Conservation (phyloP, 2,329 filamentous ascomycete genomes). For the Aspergillus felis region DNA sequence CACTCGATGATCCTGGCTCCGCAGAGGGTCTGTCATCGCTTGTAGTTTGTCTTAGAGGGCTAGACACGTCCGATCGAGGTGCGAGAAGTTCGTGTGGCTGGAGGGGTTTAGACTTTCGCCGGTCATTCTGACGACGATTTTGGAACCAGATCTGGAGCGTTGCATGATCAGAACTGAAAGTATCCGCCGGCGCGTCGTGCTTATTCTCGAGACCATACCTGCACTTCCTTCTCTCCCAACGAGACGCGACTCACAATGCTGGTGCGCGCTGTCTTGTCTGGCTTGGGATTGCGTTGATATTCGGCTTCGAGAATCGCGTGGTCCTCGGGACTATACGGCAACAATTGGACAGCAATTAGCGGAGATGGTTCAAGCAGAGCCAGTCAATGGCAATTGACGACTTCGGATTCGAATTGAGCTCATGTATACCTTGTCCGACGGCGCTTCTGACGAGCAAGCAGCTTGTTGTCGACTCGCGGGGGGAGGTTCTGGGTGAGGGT, state of each 20-base stretch:
- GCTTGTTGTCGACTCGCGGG: conserved; percentile 57
- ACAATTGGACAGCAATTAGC: conserved; percentile 5
- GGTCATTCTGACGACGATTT: conserved; percentile 87
- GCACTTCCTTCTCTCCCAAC: conserved; percentile 91
- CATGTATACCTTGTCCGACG: conserved; percentile 56
- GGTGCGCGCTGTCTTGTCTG: conserved; percentile 81
- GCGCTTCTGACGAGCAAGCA: conserved; percentile 57
- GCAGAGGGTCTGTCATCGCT: conserved; percentile 27
- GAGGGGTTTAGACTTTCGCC: conserved; percentile 80
- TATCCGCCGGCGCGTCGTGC: conserved; percentile 22
- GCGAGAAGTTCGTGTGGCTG: conserved; percentile 68
- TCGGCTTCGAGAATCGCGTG: conserved; percentile 83
- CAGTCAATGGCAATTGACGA: not conserved
- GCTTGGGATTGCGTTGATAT: conserved; percentile 80
- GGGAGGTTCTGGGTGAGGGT: conserved; percentile 54
- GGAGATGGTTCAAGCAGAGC: not conserved
- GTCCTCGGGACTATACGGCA: conserved; percentile 67
- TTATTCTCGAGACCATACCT: conserved; percentile 57
- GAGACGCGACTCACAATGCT: conserved; percentile 81
- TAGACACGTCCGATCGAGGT: conserved; percentile 26
- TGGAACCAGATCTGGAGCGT: conserved; percentile 86
- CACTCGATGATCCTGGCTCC: conserved; percentile 27
- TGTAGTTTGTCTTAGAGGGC: conserved; percentile 23
- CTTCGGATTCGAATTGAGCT: conserved; percentile 8
- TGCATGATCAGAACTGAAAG: conserved; percentile 7